Conservation (phyloP, 2,329 filamentous ascomycete species). For the Penicillium sp. region DNA sequence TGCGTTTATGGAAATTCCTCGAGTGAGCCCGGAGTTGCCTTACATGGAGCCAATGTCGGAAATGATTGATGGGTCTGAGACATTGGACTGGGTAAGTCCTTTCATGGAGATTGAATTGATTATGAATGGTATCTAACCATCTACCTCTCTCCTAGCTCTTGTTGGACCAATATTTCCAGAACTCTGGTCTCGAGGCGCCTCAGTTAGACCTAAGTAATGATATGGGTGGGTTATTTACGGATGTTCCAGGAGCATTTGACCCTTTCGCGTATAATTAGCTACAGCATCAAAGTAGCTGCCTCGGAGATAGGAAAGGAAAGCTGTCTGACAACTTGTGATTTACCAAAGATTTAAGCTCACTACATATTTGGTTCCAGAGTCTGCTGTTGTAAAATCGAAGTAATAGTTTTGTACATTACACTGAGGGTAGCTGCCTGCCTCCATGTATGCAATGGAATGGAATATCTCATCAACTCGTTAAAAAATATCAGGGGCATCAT, state of each 20-base stretch:
- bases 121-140: not conserved
- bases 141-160: not conserved
- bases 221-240: not conserved
- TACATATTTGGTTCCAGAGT: not conserved
- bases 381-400: not conserved
- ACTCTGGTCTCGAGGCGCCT: not conserved
- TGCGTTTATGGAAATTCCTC: not conserved
- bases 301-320: not conserved
- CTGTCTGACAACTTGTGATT: not conserved
- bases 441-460: not conserved
- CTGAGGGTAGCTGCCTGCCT: not conserved
- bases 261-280: not conserved
- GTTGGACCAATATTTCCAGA: conserved; percentile 14
- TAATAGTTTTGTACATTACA: not conserved
- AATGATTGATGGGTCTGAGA: conserved; percentile 23
- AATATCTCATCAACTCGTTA: not conserved
- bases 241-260: not conserved
- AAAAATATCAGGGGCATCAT: not conserved
- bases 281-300: no score
- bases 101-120: not conserved
- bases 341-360: not conserved
- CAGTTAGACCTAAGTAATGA: not conserved
- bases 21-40: conserved; percentile 1
- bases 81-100: conserved; percentile 19
- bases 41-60: conserved; percentile 21